Conservation (phyloP, 306 rosid genomes). For the Arachis stenosperma region DNA sequence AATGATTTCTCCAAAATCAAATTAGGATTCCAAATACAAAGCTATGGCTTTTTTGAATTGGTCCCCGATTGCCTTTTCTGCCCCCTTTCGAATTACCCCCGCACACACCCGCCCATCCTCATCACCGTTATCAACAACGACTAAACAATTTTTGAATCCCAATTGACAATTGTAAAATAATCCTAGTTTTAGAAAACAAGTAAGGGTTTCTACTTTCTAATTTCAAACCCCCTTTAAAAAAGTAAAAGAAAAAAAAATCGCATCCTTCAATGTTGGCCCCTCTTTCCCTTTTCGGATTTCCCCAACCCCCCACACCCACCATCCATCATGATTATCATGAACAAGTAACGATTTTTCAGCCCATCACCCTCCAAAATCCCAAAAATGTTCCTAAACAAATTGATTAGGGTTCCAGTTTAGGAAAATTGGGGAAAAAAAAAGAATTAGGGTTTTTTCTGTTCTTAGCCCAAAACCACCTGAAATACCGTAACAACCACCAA, state of each 20-base stretch:
- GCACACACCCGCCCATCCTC: slow-evolving; percentile 1
- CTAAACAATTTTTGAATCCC: slow-evolving; percentile 12
- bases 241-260: not conserved
- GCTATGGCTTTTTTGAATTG: slow-evolving; percentile 15
- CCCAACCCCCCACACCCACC: slow-evolving; percentile 18
- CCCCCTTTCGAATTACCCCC: slow-evolving; percentile 2
- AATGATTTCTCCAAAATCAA: not conserved
- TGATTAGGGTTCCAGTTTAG: slow-evolving; percentile 44
- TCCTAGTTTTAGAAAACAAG: not conserved
- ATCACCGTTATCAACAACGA: slow-evolving; percentile 13
- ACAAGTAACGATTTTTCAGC: slow-evolving; percentile 17
- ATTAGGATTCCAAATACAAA: slow-evolving; percentile 16
- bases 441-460: slow-evolving; percentile 10
- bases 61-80: slow-evolving; percentile 12
- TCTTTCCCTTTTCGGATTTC: slow-evolving; percentile 4
- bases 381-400: slow-evolving; percentile 24
- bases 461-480: not conserved
- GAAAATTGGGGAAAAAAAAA: not conserved
- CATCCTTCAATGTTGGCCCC: slow-evolving; percentile 14
- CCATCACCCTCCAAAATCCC: slow-evolving; percentile 19
- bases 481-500: slow-evolving; percentile 24
- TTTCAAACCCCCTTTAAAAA: not conserved
- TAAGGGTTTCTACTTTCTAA: slow-evolving; percentile 9
- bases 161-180: not conserved
- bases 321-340: not conserved